These are phyloP conservation scores for Gossypium bickii DNA, from an alignment of 345 rosid species.

Conservation along the genomic window DNA sequence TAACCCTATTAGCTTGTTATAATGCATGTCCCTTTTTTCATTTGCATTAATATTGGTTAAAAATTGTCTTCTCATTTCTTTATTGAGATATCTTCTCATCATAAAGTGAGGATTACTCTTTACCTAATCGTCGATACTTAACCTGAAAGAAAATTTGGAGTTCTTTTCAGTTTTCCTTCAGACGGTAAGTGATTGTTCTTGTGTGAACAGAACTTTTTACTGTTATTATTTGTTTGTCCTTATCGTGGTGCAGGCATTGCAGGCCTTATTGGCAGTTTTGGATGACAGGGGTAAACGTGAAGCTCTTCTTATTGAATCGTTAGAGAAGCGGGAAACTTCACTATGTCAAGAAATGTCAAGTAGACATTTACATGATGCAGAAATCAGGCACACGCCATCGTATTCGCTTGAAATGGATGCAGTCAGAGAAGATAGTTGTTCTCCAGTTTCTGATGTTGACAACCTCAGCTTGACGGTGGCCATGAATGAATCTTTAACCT, in stretches of 20 bases:
- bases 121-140: not conserved
- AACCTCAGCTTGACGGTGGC: slow-evolving; percentile 41
- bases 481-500: slow-evolving; percentile 34
- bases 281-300: slow-evolving; percentile 87
- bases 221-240: slow-evolving; percentile 12
- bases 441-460: slow-evolving; percentile 93
- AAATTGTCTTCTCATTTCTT: not conserved
- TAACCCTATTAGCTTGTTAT: slow-evolving; percentile 23
- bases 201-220: not conserved
- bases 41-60: not conserved
- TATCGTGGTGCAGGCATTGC: slow-evolving; percentile 61
- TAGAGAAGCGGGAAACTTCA: slow-evolving; percentile 68
- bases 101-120: not conserved
- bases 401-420: slow-evolving; percentile 39
- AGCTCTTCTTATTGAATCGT: slow-evolving; percentile 71
- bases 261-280: slow-evolving; percentile 63
- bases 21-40: not conserved
- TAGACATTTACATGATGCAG: slow-evolving; percentile 25
- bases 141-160: slow-evolving; percentile 3
- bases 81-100: not conserved
- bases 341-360: slow-evolving; percentile 69
- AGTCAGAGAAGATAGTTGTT: slow-evolving; percentile 68
- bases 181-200: slow-evolving; percentile 1
- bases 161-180: not conserved
- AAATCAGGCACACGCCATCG: slow-evolving; percentile 23